Conservation (phyloP, 2,329 filamentous ascomycete species). For the Monosporascus sp. region DNA sequence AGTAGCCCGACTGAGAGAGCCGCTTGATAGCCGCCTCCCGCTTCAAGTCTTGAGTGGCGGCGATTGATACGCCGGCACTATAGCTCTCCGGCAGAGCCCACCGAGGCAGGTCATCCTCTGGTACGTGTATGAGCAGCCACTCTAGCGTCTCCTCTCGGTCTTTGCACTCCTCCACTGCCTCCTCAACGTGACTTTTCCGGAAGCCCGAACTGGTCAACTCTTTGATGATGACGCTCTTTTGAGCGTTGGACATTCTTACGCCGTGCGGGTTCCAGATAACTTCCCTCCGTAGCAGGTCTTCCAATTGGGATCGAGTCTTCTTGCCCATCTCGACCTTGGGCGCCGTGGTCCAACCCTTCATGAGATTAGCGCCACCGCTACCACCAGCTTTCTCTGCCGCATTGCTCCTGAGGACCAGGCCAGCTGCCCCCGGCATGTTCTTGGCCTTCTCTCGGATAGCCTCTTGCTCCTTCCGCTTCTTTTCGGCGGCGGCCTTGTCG, state of each 20-base stretch:
- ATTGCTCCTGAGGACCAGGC: constrained; percentile 46
- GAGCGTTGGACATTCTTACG: constrained; percentile 55
- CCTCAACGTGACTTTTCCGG: constrained; percentile 80
- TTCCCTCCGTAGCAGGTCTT: constrained; percentile 70
- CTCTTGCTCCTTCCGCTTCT: constrained; percentile 69
- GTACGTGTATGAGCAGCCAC: constrained; percentile 94
- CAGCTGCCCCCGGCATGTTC: constrained; percentile 55
- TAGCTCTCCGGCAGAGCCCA: constrained; percentile 94
- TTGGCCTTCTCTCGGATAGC: constrained; percentile 64
- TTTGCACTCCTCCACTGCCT: constrained; percentile 82
- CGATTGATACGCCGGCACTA: constrained; percentile 82
- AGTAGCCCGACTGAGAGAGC: constrained; percentile 77
- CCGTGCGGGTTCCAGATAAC: constrained; percentile 84
- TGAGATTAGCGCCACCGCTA: constrained; percentile 36
- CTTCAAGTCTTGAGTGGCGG: constrained; percentile 67
- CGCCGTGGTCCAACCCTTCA: constrained; percentile 76
- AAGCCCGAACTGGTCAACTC: constrained; percentile 80
- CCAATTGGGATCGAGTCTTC: constrained; percentile 71
- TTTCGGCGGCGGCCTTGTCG: constrained; percentile 68
- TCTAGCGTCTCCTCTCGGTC: constrained; percentile 89
- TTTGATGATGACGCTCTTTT: constrained; percentile 58
- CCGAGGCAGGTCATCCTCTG: constrained; percentile 88
- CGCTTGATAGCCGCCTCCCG: constrained; percentile 78
- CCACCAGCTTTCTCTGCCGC: constrained; percentile 29
- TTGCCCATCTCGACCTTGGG: constrained; percentile 92